Base-by-base conservation (phyloP, 805 yeast genomes). In the Zygoascus ofunaensis region DNA sequence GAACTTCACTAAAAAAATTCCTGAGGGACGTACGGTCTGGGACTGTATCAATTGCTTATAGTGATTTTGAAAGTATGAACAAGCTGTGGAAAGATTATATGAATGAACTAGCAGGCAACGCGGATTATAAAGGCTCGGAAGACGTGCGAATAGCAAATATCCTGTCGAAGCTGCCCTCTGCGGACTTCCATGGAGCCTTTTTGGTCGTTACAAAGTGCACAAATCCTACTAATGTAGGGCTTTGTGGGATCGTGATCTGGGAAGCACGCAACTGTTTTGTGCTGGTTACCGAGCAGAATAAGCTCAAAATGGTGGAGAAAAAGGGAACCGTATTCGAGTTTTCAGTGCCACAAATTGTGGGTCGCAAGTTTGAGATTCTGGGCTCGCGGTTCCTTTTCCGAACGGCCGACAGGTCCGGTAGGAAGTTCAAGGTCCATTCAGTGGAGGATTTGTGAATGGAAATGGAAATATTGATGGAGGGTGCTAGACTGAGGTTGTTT, bases 161-260 rank as follows among this genome's bases (percentile, higher is more conserved):
- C 24, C 37, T 40, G 12, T 53, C 60, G 10, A 45, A 80, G 52
- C 63, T 87, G 34, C 73, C 90, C 1, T 72, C 81, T 48, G 85
- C 92, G 1, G 97, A 87, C 55, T 82, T 74, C 62, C 82, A 81
- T 53, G 96, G 97, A 2, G 75, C 92, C n/a, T 59, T 61, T 35
- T 46, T 87, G 12, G 69, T 69, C 12, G 87, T 87, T 0, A 54
- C 69, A 2, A 72, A 76, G 39, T 69, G 85, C n/a, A 62, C 64
- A 18, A 82, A 80, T 54, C 64, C 70, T 4, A 72, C 76, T 41
- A 56, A 75, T 44, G 69, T 80, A 5, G 94, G 92, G 0, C 54
- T 71, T 26, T 52, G 67, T 33, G 97, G 97, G 0, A 82, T 87
- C 4, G 84, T 87, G 1, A 65, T 85, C 2, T 84, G 92, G 82